These are phyloP conservation scores for Syncephalastrum sp. DNA, from an alignment of 371 early-diverging fungal species.

Conservation along the genomic window DNA sequence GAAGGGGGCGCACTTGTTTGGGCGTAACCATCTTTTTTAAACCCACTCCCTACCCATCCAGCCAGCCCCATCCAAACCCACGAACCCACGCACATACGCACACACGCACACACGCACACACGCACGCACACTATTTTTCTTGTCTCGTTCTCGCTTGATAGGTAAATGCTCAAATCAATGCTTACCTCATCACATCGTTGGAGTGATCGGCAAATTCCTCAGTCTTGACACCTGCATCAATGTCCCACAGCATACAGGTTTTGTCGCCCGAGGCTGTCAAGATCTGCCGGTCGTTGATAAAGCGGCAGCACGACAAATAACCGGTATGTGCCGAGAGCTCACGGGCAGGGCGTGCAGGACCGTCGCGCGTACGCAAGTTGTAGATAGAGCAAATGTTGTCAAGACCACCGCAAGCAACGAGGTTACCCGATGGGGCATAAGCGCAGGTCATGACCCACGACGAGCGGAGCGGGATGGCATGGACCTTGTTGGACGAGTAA, in stretches of 20 bases:
- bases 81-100: too few relatives aligned
- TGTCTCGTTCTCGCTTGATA: too few relatives aligned
- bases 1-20: too few relatives aligned
- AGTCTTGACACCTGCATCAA: constrained; percentile 92
- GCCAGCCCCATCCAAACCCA: too few relatives aligned
- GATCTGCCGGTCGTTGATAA: constrained; percentile 92
- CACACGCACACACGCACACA: too few relatives aligned
- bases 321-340: constrained; percentile 96
- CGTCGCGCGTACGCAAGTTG: constrained; percentile 91
- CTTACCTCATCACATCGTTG: constrained; percentile 94
- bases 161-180: background rate
- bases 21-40: too few relatives aligned
- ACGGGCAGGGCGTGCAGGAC: constrained; percentile 90
- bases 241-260: constrained; percentile 98
- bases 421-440: constrained; percentile 93
- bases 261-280: constrained; percentile 94
- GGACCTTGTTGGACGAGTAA: constrained; percentile 94
- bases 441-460: constrained; percentile 99
- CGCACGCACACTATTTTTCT: too few relatives aligned
- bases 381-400: constrained; percentile 97
- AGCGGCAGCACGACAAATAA: constrained; percentile 95
- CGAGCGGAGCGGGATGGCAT: constrained; percentile 94
- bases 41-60: too few relatives aligned
- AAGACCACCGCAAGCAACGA: constrained; percentile 97
- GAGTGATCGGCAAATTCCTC: constrained; percentile 94